Base-by-base conservation (phyloP, 1,284 basidiomycete genomes). In the Cryptococcus hybrid region DNA sequence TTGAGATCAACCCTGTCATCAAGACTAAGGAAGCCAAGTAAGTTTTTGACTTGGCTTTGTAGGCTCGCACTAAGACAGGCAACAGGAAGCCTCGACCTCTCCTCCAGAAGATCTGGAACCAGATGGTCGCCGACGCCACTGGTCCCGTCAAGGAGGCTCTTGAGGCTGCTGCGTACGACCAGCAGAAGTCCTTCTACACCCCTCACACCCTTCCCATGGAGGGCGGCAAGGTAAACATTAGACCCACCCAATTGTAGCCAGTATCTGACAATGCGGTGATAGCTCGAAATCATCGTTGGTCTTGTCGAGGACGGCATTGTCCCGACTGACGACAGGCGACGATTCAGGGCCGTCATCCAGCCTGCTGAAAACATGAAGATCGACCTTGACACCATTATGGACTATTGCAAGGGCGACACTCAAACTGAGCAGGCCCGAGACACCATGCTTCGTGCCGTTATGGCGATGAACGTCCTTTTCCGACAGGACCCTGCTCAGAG, bases 1-100 rank as follows among this genome's bases (percentile, higher is more conserved):
- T 76, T 13, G 71, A 71, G 38, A 75, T 77, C 55, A 65, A 71
- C 55, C 74, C 74, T 9, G 67, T 76, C 39, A 71, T 74, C 53
- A 71, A 69, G 56, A 62, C 62, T 18, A 57, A 67, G 44, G 68
- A 65, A 55, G 64, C 69, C 50, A 74, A 72, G 70, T 70, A 48
- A 60, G 63, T 59, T 6, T 2, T 12, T 54, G 39, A 39, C 46
- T 11, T n/a, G n/a, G n/a, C n/a, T n/a, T n/a, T n/a, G n/a, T 36
- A 15, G 43, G 15, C 24, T 9, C 9, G 35, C 38, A 15, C 1
- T 46, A 38, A 35, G 38, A 40, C 46, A 37, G 8, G 8, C 12
- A 43, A 40, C 57, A 75, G 73, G 59, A 73, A 74, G 59, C 73
- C 75, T 35, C 65, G 68, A 51, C 57, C 59, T 7, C 70, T 76